Base-by-base conservation (phyloP, 257 asterid genomes). In the Echites panduratus region DNA sequence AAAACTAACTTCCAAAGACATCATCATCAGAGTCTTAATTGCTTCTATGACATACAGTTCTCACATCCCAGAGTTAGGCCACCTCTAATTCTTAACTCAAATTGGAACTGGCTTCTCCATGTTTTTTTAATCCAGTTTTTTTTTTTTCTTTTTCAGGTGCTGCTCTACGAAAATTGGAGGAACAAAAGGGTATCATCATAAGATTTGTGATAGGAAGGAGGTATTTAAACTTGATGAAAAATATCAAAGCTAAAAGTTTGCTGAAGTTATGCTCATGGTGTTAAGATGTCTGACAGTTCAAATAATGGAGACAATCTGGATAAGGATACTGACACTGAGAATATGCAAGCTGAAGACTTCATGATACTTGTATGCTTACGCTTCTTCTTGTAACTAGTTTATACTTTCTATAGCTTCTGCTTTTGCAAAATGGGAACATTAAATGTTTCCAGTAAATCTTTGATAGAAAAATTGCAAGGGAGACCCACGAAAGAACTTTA, bases 131-230 rank as follows among this genome's bases (percentile, higher is more conserved):
- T 68, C 49, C 17, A 40, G 29, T 22, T 16, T 16, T 1, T 29
- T 50, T 48, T 26, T 53, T 62, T n/a, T n/a, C n/a, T n/a, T 54
- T 50, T 68, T 76, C 86, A 93, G 98, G 96, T 74, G 75, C 71
- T 68, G 88, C 85, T 70, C 88, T 90, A 66, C 79, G 80, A 79
- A 85, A 79, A 61, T 66, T 93, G 79, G 92, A 89, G 86, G 90
- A 87, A 76, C 89, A 89, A 68, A 88, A 86, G 82, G 96, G 96
- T 80, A 79, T 90, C 58, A 85, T 87, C 77, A 79, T 89, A 66
- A 89, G 96, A 82, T 93, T 90, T 78, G 91, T 93, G n/a, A 85
- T 93, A 57, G 97, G 97, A 77, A 85, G 87, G 86, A 90, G 98
- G 98, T 90, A 45, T 71, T 54, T 75, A 56, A 66, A 26, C 44